A percentile compares a stretch with the other conserved stretches of the same genome.
These are phyloP conservation scores for Teratosphaeriaceae sp. DNA, from an alignment of 2,329 filamentous ascomycete genomes.

Conservation along the genomic window DNA sequence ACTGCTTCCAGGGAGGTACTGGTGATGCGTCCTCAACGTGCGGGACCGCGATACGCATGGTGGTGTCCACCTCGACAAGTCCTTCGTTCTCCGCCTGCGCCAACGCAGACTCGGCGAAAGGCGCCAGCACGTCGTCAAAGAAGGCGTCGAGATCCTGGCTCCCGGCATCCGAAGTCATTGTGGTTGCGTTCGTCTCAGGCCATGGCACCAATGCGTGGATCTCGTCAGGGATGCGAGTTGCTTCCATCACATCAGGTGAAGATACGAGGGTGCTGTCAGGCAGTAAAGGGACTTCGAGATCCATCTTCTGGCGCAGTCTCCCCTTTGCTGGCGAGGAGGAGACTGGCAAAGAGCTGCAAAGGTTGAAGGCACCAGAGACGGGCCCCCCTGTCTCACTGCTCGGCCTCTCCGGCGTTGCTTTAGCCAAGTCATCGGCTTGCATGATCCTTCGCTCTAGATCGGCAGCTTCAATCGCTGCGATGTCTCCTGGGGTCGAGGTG, in stretches of 20 bases:
- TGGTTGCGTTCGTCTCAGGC: constrained; percentile 22
- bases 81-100: constrained; percentile 37
- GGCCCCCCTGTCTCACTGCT: too few species aligned
- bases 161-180: constrained; percentile 11
- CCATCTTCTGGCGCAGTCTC: constrained; percentile 31
- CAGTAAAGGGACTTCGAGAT: constrained; percentile 42
- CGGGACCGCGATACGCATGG: constrained; percentile 44
- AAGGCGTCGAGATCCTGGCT: constrained; percentile 29
- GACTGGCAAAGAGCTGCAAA: too few species aligned
- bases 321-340: constrained; percentile 28
- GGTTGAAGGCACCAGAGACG: too few species aligned
- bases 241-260: constrained; percentile 35
- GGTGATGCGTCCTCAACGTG: constrained; percentile 38
- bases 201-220: constrained; percentile 30
- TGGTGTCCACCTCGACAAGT: constrained; percentile 42
- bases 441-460: constrained; percentile 19
- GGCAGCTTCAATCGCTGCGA: constrained; percentile 21
- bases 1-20: constrained; percentile 42
- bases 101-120: constrained; percentile 32
- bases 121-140: constrained; percentile 29
- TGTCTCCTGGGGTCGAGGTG: constrained; percentile 23
- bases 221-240: constrained; percentile 33
- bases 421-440: not conserved
- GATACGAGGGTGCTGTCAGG: constrained; percentile 32
- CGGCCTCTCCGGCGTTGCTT: too few species aligned